These are phyloP conservation scores for Phaseolus coccineus DNA, from an alignment of 331 rosid species.

Conservation along the genomic window DNA sequence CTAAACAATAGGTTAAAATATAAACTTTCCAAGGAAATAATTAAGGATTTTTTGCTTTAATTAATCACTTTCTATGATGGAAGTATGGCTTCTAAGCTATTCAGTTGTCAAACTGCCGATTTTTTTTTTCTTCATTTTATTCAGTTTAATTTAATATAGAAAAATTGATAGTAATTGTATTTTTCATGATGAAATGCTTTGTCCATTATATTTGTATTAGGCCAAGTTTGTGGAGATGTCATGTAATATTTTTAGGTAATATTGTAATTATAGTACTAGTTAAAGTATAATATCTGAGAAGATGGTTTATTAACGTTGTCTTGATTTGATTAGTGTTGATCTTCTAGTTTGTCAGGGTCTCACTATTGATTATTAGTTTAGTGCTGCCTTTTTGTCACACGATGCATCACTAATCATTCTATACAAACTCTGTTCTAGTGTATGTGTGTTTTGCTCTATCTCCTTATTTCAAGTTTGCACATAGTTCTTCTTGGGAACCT, in stretches of 20 bases:
- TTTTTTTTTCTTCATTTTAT: neutral
- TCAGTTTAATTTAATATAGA: neutral
- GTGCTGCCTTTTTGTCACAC: neutral
- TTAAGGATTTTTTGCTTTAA: neutral
- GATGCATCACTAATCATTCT: neutral
- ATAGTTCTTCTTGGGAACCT: conserved; percentile 70
- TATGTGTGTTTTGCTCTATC: neutral
- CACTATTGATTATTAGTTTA: neutral
- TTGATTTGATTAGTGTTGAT: neutral
- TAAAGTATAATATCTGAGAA: neutral
- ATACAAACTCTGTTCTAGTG: neutral
- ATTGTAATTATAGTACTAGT: neutral
- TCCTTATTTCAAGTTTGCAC: neutral
- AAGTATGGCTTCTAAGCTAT: neutral
- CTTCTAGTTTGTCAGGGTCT: neutral
- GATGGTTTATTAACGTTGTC: neutral
- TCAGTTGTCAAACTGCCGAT: too few species aligned
- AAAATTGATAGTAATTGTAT: neutral
- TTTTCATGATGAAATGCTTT: neutral
- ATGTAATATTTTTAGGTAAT: neutral
- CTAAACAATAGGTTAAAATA: neutral
- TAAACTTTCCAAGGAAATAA: neutral
- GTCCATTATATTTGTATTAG: neutral
- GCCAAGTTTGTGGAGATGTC: neutral
- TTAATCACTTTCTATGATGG: neutral